phyloP scores from a whole-genome alignment of 1,139 yeast genomes.

The Spencermartinsiella ligniputridi region DNA sequence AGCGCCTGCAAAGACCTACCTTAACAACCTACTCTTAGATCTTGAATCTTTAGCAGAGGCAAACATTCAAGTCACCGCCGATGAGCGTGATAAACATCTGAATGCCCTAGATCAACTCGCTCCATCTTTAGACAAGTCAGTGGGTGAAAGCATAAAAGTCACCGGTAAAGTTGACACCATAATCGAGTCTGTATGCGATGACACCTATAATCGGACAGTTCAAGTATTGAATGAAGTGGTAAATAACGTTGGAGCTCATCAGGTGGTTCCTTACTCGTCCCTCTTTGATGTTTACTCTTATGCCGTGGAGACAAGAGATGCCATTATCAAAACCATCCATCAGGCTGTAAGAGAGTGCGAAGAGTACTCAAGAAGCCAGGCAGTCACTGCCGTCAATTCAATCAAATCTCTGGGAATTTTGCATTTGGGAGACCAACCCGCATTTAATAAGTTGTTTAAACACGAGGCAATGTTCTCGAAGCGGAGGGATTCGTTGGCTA shows the following conservation, averaged over 20 bases:
- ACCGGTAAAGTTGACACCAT: conserved; percentile 57
- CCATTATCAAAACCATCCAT: conserved; percentile 60
- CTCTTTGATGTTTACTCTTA: conserved; percentile 63
- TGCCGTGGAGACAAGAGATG: conserved; percentile 64
- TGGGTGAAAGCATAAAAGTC: conserved; percentile 49
- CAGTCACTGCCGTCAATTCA: conserved; percentile 55
- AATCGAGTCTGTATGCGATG: conserved; percentile 57
- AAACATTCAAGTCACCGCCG: conserved; percentile 52
- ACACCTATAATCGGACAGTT: conserved; percentile 59
- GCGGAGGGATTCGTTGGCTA: conserved; percentile 57
- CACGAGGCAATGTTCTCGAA: conserved; percentile 82
- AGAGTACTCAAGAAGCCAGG: conserved; percentile 56
- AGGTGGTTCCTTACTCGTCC: conserved; percentile 57
- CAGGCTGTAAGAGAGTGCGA: conserved; percentile 66
- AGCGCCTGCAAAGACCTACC: conserved; percentile 85
- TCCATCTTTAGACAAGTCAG: conserved; percentile 59
- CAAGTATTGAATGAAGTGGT: conserved; percentile 51
- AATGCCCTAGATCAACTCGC: conserved; percentile 41
- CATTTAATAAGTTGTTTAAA: conserved; percentile 60
- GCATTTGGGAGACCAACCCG: conserved; percentile 48
- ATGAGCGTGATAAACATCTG: conserved; percentile 39
- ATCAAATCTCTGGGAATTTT: conserved; percentile 54
- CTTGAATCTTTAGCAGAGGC: conserved; percentile 53
- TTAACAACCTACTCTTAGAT: conserved; percentile 66
- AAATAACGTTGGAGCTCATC: conserved; percentile 51